phyloP scores from a whole-genome alignment of 1,284 basidiomycete genomes.

The Agroathelia rolfsii region DNA sequence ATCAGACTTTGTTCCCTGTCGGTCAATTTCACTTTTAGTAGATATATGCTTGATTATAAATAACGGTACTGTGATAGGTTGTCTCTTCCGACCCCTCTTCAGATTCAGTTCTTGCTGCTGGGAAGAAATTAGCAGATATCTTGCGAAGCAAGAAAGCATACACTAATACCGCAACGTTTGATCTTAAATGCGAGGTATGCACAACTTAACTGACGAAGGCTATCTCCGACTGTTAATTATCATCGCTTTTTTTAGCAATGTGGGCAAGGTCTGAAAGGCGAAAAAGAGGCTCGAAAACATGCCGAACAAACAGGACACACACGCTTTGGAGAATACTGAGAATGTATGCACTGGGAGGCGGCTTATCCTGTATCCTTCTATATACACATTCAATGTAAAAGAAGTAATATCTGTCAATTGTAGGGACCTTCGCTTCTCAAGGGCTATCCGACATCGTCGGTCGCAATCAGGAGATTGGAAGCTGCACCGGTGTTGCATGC shows the following conservation, averaged over 20 bases:
- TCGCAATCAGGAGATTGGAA: no score
- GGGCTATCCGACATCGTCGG: no score
- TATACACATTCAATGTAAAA: slow-evolving; percentile 18
- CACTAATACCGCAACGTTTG: slow-evolving; percentile 88
- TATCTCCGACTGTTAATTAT: background rate
- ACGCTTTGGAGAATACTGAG: slow-evolving; percentile 80
- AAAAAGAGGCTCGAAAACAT: slow-evolving; percentile 84
- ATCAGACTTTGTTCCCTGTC: slow-evolving; percentile 76
- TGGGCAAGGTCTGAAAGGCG: slow-evolving; percentile 76
- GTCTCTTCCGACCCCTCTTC: slow-evolving; percentile 21
- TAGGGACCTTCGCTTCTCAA: no score
- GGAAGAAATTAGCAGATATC: slow-evolving; percentile 59
- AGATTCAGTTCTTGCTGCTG: slow-evolving; percentile 58
- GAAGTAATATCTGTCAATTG: background rate
- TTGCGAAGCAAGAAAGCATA: slow-evolving; percentile 71
- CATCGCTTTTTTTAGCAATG: slow-evolving; percentile 38
- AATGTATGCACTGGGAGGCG: slow-evolving; percentile 18
- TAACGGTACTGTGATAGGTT: slow-evolving; percentile 15
- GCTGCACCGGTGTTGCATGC: no score
- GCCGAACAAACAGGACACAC: slow-evolving; percentile 81
- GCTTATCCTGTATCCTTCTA: no score
- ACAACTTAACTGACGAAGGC: background rate
- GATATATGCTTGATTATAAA: slow-evolving; percentile 3
- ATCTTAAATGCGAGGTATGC: slow-evolving; percentile 71
- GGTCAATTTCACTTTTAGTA: slow-evolving; percentile 20